Evolutionary conservation across 2,329 filamentous ascomycete genomes (phyloP), one percentile per base, ranked within the genome.

Genomic region (Colletotrichum sp.): DNA sequence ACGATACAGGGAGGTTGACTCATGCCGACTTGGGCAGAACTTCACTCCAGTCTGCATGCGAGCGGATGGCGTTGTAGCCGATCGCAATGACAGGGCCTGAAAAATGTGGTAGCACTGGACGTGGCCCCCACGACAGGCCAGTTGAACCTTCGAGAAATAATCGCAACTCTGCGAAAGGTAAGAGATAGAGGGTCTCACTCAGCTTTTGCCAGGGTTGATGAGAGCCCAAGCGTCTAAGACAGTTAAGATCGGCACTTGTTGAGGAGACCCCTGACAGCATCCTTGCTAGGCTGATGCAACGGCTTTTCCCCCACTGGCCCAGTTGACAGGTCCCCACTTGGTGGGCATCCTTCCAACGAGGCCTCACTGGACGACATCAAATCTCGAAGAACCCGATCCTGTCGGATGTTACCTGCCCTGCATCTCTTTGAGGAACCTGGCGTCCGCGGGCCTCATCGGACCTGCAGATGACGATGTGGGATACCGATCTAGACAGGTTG

Each of bases 51-150:
- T 27, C 32, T 36, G 44, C 34, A 36, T 59, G n/a, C 30, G 55
- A 60, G 44, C 32, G 30, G 15, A n/a, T 63, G 44, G 61, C 52
- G 34, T 34, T 19, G 30, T 2, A 55, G 73, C 59, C 39, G 73
- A 75, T 75, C 73, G 7, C 8, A 75, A 75, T 75, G 63, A 72
- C 36, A 12, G n/a, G 57, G 44, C 57, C 22, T 27, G 34, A 39
- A 55, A 16, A 4, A 27, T 63, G 34, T 22, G n/a, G 68, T 70
- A 32, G 25, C 57, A 70, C 19, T 52, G 19, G 39, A 28, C n/a
- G 32, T 67, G 70, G 72, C 63, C 72, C 68, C 73, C 55, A 61
- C 34, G 61, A 19, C n/a, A 48, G 55, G 68, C 28, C 60, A 61
- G 13, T 66, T 64, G 34, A 60, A 74, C 52, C 36, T 72, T 55